Conservation (phyloP, 2,329 filamentous ascomycete species). For the Leptographium radiaticola region DNA sequence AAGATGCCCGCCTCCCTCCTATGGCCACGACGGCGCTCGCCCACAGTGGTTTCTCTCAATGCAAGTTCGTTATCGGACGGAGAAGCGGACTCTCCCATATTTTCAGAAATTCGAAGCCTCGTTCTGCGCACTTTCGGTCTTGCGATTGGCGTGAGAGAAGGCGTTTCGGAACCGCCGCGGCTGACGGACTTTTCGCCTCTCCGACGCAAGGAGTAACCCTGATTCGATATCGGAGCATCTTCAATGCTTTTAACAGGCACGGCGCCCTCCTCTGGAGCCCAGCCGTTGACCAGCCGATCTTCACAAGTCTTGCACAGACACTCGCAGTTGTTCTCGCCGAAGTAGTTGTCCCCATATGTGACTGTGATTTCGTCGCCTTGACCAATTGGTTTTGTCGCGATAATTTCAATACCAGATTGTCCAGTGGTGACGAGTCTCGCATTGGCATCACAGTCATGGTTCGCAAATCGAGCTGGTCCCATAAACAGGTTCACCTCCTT, state of each 20-base stretch:
- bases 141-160: slow-evolving; percentile 43
- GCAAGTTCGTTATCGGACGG: background rate
- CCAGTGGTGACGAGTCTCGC: slow-evolving; percentile 75
- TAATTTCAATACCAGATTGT: slow-evolving; percentile 78
- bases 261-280: slow-evolving; percentile 44
- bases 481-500: slow-evolving; percentile 88
- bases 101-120: slow-evolving; percentile 12
- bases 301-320: slow-evolving; percentile 89
- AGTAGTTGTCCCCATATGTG: slow-evolving; percentile 90
- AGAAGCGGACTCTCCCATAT: background rate
- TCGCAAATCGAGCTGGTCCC: slow-evolving; percentile 89
- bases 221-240: slow-evolving; percentile 21
- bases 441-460: slow-evolving; percentile 93
- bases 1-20: slow-evolving; percentile 29
- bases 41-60: background rate
- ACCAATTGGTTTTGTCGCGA: slow-evolving; percentile 69
- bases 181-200: slow-evolving; percentile 36
- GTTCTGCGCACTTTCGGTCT: slow-evolving; percentile 35
- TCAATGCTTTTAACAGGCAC: slow-evolving; percentile 43
- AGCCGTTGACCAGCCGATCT: slow-evolving; percentile 61
- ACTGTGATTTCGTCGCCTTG: slow-evolving; percentile 93
- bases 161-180: slow-evolving; percentile 35
- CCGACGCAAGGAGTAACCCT: slow-evolving; percentile 44
- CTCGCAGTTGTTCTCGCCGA: slow-evolving; percentile 88
- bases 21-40: slow-evolving; percentile 10